phyloP scores from a whole-genome alignment of 768 basidiomycete species.

The Brasilioporus rufonigricans region DNA sequence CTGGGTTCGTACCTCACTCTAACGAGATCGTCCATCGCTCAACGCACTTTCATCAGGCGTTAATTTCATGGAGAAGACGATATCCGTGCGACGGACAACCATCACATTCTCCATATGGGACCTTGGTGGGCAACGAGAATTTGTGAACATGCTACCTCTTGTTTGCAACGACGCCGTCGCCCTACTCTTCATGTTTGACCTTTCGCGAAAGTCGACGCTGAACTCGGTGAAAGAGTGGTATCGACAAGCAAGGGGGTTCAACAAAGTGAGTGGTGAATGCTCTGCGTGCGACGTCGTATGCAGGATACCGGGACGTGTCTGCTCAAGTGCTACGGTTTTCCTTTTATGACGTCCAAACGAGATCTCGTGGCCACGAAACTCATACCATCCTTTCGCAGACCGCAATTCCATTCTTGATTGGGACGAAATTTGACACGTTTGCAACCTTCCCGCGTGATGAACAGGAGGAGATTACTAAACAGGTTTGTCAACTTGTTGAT shows the following conservation, averaged over 20 bases:
- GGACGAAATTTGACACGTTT: slow-evolving; percentile 98
- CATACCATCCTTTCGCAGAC: slow-evolving; percentile 52
- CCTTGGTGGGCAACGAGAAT: slow-evolving; percentile 94
- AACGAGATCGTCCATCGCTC: background rate
- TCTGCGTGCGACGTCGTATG: background rate
- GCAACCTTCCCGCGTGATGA: slow-evolving; percentile 94
- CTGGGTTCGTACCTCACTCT: slow-evolving; percentile 59
- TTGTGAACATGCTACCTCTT: slow-evolving; percentile 97
- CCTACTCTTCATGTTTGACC: slow-evolving; percentile 99
- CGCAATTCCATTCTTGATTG: slow-evolving; percentile 97
- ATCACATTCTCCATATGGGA: slow-evolving; percentile 99
- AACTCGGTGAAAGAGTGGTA: slow-evolving; percentile 99
- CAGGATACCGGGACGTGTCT: background rate
- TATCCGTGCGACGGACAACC: slow-evolving; percentile 95
- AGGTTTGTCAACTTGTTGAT: slow-evolving; percentile 47
- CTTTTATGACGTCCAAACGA: slow-evolving; percentile 4
- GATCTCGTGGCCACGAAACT: slow-evolving; percentile 14
- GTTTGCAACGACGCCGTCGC: slow-evolving; percentile 99
- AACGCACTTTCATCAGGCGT: slow-evolving; percentile 54
- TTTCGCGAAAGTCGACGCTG: slow-evolving; percentile 93
- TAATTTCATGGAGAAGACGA: slow-evolving; percentile 99
- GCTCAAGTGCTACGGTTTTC: background rate
- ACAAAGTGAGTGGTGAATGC: slow-evolving; percentile 69
- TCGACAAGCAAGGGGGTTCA: slow-evolving; percentile 97
- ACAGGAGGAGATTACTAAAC: slow-evolving; percentile 99